Conservation (phyloP, 2,329 filamentous ascomycete species). For the Claviceps humidiphila region DNA sequence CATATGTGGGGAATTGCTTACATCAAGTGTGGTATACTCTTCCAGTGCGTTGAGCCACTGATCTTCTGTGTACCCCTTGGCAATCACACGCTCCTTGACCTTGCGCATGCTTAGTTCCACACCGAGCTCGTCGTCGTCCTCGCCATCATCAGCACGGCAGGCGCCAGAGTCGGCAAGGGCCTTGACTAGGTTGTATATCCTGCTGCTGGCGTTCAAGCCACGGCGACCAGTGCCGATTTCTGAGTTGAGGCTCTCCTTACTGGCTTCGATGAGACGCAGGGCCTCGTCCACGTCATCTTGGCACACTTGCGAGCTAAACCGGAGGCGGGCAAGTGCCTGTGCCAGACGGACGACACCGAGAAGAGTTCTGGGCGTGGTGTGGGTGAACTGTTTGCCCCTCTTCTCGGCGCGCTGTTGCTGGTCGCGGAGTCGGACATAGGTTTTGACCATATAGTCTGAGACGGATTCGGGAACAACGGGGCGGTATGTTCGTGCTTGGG, state of each 20-base stretch:
- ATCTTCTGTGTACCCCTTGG: slow-evolving; percentile 92
- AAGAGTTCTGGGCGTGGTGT: slow-evolving; percentile 87
- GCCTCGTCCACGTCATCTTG: slow-evolving; percentile 95
- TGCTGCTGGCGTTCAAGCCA: slow-evolving; percentile 68
- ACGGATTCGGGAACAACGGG: slow-evolving; percentile 74
- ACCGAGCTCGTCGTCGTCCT: slow-evolving; percentile 33
- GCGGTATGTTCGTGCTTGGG: slow-evolving; percentile 78
- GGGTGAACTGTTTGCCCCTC: slow-evolving; percentile 81
- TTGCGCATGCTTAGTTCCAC: slow-evolving; percentile 73
- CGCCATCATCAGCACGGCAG: slow-evolving; percentile 59
- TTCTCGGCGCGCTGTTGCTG: slow-evolving; percentile 85
- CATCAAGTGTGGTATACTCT: slow-evolving; percentile 78
- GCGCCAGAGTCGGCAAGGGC: slow-evolving; percentile 76
- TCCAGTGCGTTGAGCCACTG: slow-evolving; percentile 79
- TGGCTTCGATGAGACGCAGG: slow-evolving; percentile 78
- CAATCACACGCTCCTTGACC: slow-evolving; percentile 81
- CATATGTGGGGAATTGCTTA: slow-evolving; percentile 38
- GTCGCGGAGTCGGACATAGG: slow-evolving; percentile 88
- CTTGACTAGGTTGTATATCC: slow-evolving; percentile 92
- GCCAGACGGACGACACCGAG: slow-evolving; percentile 86
- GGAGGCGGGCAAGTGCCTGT: slow-evolving; percentile 82
- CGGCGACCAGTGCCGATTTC: slow-evolving; percentile 48
- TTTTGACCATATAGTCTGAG: slow-evolving; percentile 92
- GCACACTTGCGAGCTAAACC: slow-evolving; percentile 74
- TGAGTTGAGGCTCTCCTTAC: slow-evolving; percentile 77